These are phyloP conservation scores for Verticillium alfalfae DNA, from an alignment of 2,329 filamentous ascomycete genomes.

Conservation along the genomic window DNA sequence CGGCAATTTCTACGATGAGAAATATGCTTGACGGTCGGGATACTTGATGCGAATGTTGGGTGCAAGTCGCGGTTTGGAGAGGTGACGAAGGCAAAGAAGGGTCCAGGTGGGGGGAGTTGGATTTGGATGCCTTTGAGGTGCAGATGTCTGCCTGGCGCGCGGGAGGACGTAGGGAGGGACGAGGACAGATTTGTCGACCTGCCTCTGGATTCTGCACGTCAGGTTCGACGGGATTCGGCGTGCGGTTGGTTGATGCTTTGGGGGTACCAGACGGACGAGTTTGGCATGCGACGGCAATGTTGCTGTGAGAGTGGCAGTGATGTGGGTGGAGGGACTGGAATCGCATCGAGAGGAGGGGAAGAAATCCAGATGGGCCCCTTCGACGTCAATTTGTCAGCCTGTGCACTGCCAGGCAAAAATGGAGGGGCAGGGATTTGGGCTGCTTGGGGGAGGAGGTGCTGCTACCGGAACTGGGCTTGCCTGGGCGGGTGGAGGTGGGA, in stretches of 20 bases:
- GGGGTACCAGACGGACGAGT: not conserved
- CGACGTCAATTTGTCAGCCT: conserved; percentile 14
- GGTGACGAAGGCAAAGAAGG: not conserved
- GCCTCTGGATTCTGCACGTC: not conserved
- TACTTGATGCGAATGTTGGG: not conserved
- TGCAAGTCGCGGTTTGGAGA: not conserved
- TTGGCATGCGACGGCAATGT: not conserved
- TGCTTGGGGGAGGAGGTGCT: not conserved
- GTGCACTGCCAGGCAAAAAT: not conserved
- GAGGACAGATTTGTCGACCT: not conserved
- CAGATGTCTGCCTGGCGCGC: not conserved
- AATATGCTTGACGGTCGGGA: not conserved
- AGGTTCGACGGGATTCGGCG: not conserved
- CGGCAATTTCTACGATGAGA: no score
- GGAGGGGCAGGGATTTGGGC: not conserved
- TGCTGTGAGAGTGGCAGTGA: conserved; percentile 1
- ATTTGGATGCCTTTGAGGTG: not conserved
- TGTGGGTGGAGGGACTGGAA: conserved; percentile 4
- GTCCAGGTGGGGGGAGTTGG: not conserved
- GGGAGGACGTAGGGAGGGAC: not conserved
- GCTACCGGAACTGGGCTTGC: not conserved
- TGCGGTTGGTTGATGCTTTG: not conserved
- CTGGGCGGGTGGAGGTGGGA: not conserved
- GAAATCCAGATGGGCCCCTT: conserved; percentile 5
- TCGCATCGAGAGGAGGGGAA: conserved; percentile 8